Base-by-base conservation (phyloP, 1,284 basidiomycete genomes). In the Schizophyllum commune region DNA sequence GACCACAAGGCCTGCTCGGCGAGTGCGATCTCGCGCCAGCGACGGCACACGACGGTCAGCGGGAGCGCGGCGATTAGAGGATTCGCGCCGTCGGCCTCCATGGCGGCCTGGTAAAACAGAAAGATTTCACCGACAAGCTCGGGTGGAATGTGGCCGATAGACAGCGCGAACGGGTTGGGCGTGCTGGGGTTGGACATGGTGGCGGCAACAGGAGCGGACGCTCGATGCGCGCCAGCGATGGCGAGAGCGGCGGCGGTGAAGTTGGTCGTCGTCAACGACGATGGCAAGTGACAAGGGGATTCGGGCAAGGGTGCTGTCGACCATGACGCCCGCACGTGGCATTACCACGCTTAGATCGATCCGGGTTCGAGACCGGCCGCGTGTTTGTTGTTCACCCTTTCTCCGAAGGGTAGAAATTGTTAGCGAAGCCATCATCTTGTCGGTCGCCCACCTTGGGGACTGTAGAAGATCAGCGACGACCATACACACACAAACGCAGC, bases 31-130 rank as follows among this genome's bases (percentile, higher is more conserved):
- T 55, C 51, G 34, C 58, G 15, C 60, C 60, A 64, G 9, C 51
- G 63, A 20, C 55, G 63, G 52, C 63, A 62, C 1, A 64, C 63
- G 5, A 39, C 39, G 17, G 39, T 47, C 39, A 47, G 39, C 39
- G 39, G 39, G 39, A 17, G 9, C 13, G 17, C 17, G 39, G 39
- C 39, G 39, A 47, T 17, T 2, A 47, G 39, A 3, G 39, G 39
- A 47, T 47, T 47, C 13, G 39, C 39, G 39, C 39, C 39, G 39
- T 47, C 39, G 39, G 39, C 39, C 39, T 47, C 39, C 39, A 47
- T 47, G 17, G 17, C 39, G 17, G 39, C 39, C 39, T 47, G 39
- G 39, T 13, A 47, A 17, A 47, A 47, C 13, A 47, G 39, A 47
- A 47, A 47, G 39, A 47, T 47, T 17, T 47, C 39, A 17, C 39